Evolutionary conservation across 73 alveolate species (phyloP), one percentile per base, ranked within the genome.

Genomic region (Diophrys appendiculata): DNA sequence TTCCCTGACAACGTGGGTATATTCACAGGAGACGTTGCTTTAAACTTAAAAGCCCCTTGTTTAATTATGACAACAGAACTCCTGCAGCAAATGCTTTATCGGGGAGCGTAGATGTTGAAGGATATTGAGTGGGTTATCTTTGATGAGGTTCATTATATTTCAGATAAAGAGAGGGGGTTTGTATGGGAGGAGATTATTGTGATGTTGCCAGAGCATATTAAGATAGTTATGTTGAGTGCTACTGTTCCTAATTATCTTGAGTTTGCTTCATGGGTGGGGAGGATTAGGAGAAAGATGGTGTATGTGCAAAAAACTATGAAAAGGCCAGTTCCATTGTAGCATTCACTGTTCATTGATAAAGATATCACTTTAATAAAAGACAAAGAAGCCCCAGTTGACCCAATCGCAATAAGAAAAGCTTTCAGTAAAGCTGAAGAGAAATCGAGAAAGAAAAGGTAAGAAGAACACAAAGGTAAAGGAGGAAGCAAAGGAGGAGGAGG

Each of bases 101-200:
- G 92, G 69, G 96, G 92, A n/a, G 87, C 95, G 69, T 97, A 95
- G 68, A 80, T 83, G 68, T 60, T 91, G 65, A 85, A 89, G 64
- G 98, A 91, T 81, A 83, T 96, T 0, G 98, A 94, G 52, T 96
- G 98, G 96, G 99, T 96, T 27, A 92, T 96, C 71, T 93, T 96
- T 84, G 99, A 96, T 91, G 99, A 94, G 73, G 97, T 97, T 14
- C 99, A 98, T 89, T 97, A 96, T 78, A 92, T 98, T 28, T 94
- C 97, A 73, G 99, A 98, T 76, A 73, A 89, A 53, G 99, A 97
- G 67, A 83, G 99, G 83, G 99, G 99, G 8, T 94, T 84, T 82
- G 99, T 97, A 2, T 98, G 99, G 99, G 99, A 98, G 83, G 99
- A 98, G 76, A 92, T 95, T 34, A 86, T 98, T 72, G 93, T 97